These are phyloP conservation scores for Pittosporum tobira DNA, from an alignment of 129 eudicot species.

Conservation along the genomic window DNA sequence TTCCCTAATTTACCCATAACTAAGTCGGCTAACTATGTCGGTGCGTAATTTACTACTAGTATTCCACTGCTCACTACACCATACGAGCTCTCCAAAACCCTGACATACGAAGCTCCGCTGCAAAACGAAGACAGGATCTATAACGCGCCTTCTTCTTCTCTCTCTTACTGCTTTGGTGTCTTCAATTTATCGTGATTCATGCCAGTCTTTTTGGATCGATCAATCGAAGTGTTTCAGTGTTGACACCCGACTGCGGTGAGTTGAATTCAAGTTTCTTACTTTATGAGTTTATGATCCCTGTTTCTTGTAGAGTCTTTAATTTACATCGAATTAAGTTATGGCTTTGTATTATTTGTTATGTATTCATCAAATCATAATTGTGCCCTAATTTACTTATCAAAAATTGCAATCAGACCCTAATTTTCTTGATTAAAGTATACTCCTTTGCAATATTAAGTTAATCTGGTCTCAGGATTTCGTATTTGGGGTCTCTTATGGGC, in stretches of 20 bases:
- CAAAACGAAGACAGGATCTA: neutral
- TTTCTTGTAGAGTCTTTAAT: too few relatives aligned
- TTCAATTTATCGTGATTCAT: neutral
- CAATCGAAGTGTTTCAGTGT: neutral
- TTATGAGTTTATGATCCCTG: neutral
- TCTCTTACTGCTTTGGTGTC: neutral
- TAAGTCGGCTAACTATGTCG: too few relatives aligned
- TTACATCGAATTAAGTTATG: too few relatives aligned
- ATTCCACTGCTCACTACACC: too few relatives aligned
- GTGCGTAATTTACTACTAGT: too few relatives aligned
- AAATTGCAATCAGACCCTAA: too few relatives aligned
- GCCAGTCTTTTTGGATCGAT: neutral
- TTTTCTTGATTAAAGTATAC: too few relatives aligned
- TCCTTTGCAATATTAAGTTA: neutral
- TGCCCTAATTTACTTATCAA: too few relatives aligned
- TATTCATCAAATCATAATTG: too few relatives aligned
- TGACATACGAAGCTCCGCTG: neutral
- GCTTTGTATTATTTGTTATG: too few relatives aligned
- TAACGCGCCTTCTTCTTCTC: neutral
- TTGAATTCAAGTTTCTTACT: neutral
- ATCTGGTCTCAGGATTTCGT: neutral
- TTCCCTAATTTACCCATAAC: too few relatives aligned
- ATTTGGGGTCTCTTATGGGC: neutral
- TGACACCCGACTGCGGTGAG: neutral
- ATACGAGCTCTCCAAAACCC: slow-evolving; percentile 3